Conservation (phyloP, 331 rosid species). For the Stylosanthes scabra region DNA sequence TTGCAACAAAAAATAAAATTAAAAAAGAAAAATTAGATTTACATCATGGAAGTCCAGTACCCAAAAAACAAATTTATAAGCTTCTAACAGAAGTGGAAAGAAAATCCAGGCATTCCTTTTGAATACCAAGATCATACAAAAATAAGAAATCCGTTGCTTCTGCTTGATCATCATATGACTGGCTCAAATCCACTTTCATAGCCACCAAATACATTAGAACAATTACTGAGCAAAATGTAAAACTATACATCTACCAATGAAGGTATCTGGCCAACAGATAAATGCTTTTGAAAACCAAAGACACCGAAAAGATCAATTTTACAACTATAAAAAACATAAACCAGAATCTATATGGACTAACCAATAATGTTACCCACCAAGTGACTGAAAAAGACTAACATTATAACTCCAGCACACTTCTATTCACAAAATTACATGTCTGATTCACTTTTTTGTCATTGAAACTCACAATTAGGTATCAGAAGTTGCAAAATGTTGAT, state of each 20-base stretch:
- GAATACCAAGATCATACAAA: constrained; percentile 15
- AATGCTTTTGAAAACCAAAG: background rate
- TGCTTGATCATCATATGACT: background rate
- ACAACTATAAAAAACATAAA: background rate
- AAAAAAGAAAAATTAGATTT: background rate
- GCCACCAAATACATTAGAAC: background rate
- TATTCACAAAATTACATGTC: background rate
- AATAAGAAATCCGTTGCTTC: constrained; percentile 24
- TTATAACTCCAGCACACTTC: background rate
- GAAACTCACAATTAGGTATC: no score
- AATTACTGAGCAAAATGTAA: background rate
- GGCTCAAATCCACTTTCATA: constrained; percentile 1
- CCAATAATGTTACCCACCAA: background rate
- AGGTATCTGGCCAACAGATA: background rate
- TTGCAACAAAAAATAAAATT: background rate
- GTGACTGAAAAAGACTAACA: background rate
- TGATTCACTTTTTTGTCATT: no score
- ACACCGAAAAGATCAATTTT: background rate
- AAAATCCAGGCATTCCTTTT: background rate
- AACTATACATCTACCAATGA: background rate
- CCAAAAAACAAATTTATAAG: background rate
- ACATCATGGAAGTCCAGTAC: background rate
- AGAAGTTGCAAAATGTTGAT: no score
- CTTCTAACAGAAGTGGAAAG: background rate
- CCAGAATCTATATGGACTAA: background rate